Conservation (phyloP, 2,329 filamentous ascomycete genomes). For the Cladosporium sp. region DNA sequence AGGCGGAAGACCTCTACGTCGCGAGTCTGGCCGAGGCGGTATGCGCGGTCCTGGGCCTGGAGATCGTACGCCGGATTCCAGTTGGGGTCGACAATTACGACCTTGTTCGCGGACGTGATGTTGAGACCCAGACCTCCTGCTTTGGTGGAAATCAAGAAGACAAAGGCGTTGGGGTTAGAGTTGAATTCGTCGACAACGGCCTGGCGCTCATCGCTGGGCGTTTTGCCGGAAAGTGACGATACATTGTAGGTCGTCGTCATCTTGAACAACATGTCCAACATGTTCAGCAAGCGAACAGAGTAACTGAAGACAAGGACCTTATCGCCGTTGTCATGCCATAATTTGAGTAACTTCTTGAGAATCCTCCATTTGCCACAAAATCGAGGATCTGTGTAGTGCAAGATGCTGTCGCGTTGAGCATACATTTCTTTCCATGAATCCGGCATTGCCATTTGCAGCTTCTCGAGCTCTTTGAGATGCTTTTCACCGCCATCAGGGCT, state of each 20-base stretch:
- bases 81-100: constrained; percentile 93
- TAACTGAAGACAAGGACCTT: constrained; percentile 96
- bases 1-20: constrained; percentile 95
- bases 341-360: constrained; percentile 73
- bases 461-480: constrained; percentile 68
- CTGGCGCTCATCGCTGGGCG: constrained; percentile 77
- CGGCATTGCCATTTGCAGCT: constrained; percentile 68
- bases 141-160: constrained; percentile 91
- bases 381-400: constrained; percentile 75
- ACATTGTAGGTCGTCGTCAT: constrained; percentile 80
- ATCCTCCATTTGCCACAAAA: constrained; percentile 98
- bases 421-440: constrained; percentile 69
- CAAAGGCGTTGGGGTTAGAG: constrained; percentile 76
- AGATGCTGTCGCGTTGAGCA: constrained; percentile 66
- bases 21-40: constrained; percentile 85
- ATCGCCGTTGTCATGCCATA: constrained; percentile 85
- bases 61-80: constrained; percentile 96
- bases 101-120: constrained; percentile 96
- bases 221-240: constrained; percentile 80
- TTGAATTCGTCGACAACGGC: constrained; percentile 83
- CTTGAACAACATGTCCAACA: constrained; percentile 78
- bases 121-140: constrained; percentile 92
- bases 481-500: constrained; percentile 61
- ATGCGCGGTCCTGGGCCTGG: constrained; percentile 92
- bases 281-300: constrained; percentile 75